phyloP scores from a whole-genome alignment of 2,329 filamentous ascomycete genomes.

The Colletotrichum simmondsii region DNA sequence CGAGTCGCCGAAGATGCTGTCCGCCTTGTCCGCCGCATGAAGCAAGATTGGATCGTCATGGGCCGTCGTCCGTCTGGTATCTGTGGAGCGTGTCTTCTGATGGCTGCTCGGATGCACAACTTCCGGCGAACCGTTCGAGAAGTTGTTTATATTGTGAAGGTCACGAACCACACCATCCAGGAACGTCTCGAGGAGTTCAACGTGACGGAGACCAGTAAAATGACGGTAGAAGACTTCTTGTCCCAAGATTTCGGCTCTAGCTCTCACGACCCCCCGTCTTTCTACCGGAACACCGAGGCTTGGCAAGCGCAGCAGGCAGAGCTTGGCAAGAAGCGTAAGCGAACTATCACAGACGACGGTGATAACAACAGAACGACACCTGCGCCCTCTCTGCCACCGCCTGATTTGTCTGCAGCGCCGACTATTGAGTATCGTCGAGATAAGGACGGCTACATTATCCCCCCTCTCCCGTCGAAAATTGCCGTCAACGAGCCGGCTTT shows the following conservation, averaged over 20 bases:
- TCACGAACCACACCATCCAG: conserved; percentile 92
- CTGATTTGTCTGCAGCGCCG: conserved; percentile 40
- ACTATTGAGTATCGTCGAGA: conserved; percentile 32
- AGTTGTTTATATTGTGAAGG: conserved; percentile 98
- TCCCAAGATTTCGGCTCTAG: conserved; percentile 69
- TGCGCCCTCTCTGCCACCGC: conserved; percentile 33
- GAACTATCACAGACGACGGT: conserved; percentile 48
- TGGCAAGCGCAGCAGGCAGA: conserved; percentile 64
- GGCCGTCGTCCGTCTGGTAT: conserved; percentile 93
- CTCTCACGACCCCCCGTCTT: conserved; percentile 83
- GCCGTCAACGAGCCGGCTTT: conserved; percentile 26
- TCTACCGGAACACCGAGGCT: conserved; percentile 74
- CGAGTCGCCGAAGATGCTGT: conserved; percentile 90
- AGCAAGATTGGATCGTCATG: conserved; percentile 95
- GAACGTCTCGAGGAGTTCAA: conserved; percentile 94
- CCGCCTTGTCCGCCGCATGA: conserved; percentile 91
- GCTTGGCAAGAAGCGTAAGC: conserved; percentile 61
- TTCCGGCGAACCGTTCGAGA: conserved; percentile 92
- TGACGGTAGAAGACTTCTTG: conserved; percentile 90
- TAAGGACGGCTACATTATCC: conserved; percentile 36
- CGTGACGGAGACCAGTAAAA: conserved; percentile 81
- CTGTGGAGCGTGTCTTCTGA: conserved; percentile 92
- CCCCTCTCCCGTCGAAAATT: conserved; percentile 31
- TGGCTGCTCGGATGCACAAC: conserved; percentile 98
- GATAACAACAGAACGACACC: conserved; percentile 35